Base-by-base conservation (phyloP, 2,329 filamentous ascomycete species). In the Xylariaceae sp. region DNA sequence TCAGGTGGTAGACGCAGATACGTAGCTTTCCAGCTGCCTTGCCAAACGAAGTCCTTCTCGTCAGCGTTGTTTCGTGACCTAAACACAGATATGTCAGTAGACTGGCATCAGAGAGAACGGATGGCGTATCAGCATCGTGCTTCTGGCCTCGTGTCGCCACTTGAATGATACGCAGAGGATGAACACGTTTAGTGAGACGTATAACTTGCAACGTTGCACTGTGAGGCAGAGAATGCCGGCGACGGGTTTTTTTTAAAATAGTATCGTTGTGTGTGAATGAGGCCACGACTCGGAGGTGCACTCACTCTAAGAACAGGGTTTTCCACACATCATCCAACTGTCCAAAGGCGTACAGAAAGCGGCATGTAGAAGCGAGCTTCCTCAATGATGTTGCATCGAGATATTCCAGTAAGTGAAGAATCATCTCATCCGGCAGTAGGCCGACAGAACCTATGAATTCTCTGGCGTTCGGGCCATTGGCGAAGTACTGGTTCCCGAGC, bases 291-390 rank as follows among this genome's bases (percentile, higher is more conserved):
- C 17, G 47, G 17, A 18, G 39, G 51, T 53, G 59, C 60, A 86
- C 90, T 84, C 86, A 96, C 92, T 85, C 83, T 64, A 96, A 80
- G 68, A 93, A 95, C 17, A 96, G 74, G 15, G 86, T 75, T 74
- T 94, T 92, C 93, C 93, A 97, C 42, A 97, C 73, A 68, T 97
- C 93, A 64, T 97, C 93, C 52, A 85, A 85, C 53, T 87, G 81
- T 57, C 88, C 89, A 71, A 93, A 95, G 1, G 92, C 92, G 78
- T 92, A 93, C 13, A 97, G 76, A 56, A 90, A 92, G 72, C 86
- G 90, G 78, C 92, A 96, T 4, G 92, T 89, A 57, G 83, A 82
- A 7, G 91, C 90, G 48, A 97, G 76, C 6, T 74, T 76, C 58
- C 87, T 74, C 55, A 97, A 76, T 55, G 80, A 78, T 8, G 73